Base-by-base conservation (phyloP, 768 basidiomycete genomes). In the Cubamyces sp. region DNA sequence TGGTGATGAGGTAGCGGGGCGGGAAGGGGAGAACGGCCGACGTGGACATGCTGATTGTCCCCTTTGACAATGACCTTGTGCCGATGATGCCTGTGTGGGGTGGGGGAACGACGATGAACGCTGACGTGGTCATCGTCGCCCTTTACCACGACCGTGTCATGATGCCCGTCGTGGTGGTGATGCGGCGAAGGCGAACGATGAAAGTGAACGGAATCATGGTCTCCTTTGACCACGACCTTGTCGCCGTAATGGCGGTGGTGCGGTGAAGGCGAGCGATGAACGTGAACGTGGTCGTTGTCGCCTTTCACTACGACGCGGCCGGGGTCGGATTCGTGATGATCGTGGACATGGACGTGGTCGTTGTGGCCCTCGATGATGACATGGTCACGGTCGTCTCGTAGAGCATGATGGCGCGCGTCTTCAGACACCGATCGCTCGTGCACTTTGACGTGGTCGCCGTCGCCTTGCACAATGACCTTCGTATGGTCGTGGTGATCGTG, bases 401-500 rank as follows among this genome's bases (percentile, higher is more conserved):
- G 26, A 5, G 25, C 34, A 3, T 19, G 37, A 23, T 18, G 34
- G 16, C 42, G 5, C 18, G 4, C 18, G n/a, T 43, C n/a, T 45
- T 21, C 19, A 19, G 11, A 45, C 7, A 28, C 9, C 15, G 61
- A 56, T 8, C 68, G 58, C 14, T 43, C 48, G 49, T 68, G 68
- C 25, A 69, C 61, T 48, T 70, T 47, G 50, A 71, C 69, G n/a
- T 65, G 69, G 41, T 75, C 71, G 48, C 71, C 18, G 52, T 73
- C 60, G 56, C 74, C 73, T 11, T 61, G 61, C 39, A 73, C 66
- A 18, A 69, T 43, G n/a, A 73, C 67, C 19, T 69, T 58, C 14
- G 68, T 63, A 37, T 55, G 43, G 26, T 63, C 56, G 34, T 60
- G 12, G 47, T 60, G 65, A 48, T 67, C 34, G 46, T 67, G 54